Evolutionary conservation across 192 early-diverging fungal species (phyloP).

Genomic region (Gaertneriomyces semiglobifer): DNA sequence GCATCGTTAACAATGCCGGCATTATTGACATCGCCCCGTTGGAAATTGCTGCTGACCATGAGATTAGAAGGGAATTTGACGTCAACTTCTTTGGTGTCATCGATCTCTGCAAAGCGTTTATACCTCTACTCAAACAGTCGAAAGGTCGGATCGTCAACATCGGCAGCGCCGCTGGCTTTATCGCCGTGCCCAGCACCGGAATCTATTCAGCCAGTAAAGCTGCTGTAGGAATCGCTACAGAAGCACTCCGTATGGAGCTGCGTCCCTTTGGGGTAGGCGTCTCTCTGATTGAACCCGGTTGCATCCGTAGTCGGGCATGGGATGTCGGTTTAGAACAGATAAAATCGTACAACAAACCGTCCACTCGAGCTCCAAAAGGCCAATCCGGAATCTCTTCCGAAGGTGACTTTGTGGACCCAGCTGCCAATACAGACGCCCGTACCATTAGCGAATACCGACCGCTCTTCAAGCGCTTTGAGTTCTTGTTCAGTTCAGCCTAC

Average conservation of each 20-base stretch:
- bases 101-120: slow-evolving; percentile 35
- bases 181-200: slow-evolving; percentile 41
- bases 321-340: slow-evolving; percentile 11
- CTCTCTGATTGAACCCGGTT: slow-evolving; percentile 40
- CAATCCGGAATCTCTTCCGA: slow-evolving; percentile 11
- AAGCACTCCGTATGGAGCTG: slow-evolving; percentile 42
- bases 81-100: slow-evolving; percentile 47
- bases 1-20: slow-evolving; percentile 42
- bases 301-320: slow-evolving; percentile 24
- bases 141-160: slow-evolving; percentile 48
- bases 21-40: slow-evolving; percentile 32
- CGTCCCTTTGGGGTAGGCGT: slow-evolving; percentile 38
- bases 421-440: background rate
- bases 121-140: slow-evolving; percentile 34
- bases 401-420: background rate
- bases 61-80: slow-evolving; percentile 35
- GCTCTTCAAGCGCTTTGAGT: slow-evolving; percentile 10
- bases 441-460: background rate
- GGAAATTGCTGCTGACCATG: slow-evolving; percentile 28
- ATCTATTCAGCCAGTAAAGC: slow-evolving; percentile 41
- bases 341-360: slow-evolving; percentile 6
- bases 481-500: background rate
- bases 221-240: slow-evolving; percentile 33
- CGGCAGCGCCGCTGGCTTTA: slow-evolving; percentile 34
- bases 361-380: background rate